Conservation (phyloP, 352 stramenopile genomes). For the Halophytophthora polymorphica region DNA sequence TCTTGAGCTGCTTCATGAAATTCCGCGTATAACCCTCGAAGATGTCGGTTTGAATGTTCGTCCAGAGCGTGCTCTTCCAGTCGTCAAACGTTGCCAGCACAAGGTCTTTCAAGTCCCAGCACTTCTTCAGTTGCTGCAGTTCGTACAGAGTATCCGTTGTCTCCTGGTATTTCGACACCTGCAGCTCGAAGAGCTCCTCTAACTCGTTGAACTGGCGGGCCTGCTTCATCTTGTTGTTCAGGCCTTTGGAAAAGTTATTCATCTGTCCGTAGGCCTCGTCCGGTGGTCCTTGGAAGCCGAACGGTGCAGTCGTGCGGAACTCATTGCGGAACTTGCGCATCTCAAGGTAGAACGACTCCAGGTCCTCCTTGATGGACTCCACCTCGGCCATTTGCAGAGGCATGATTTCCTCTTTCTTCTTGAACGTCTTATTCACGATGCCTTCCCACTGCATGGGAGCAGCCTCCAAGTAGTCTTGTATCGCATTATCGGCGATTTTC, state of each 20-base stretch:
- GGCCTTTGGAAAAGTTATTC: constrained; percentile 59
- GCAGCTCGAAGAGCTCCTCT: constrained; percentile 84
- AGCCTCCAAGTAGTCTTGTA: constrained; percentile 93
- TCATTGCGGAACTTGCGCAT: constrained; percentile 95
- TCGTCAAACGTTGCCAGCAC: constrained; percentile 81
- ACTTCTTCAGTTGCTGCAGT: constrained; percentile 84
- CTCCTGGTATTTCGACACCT: constrained; percentile 86
- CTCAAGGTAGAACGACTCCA: constrained; percentile 93
- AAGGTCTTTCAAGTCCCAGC: constrained; percentile 84
- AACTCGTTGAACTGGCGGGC: constrained; percentile 85
- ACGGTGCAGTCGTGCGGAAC: constrained; percentile 93
- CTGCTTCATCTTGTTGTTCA: constrained; percentile 82
- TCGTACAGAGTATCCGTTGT: constrained; percentile 88
- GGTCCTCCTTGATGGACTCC: constrained; percentile 91
- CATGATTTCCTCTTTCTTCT: constrained; percentile 98
- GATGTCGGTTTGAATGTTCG: constrained; percentile 76
- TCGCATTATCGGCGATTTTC: constrained; percentile 74
- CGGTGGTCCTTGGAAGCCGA: constrained; percentile 85
- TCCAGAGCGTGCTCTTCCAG: constrained; percentile 84
- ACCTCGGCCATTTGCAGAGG: constrained; percentile 96
- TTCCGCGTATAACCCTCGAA: constrained; percentile 74
- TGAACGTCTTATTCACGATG: constrained; percentile 98
- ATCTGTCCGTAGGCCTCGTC: constrained; percentile 87
- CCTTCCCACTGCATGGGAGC: constrained; percentile 96
- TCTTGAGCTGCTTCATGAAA: constrained; percentile 86